Evolutionary conservation across 352 stramenopile genomes (phyloP).

Genomic region (Phytopythium mirpurense): DNA sequence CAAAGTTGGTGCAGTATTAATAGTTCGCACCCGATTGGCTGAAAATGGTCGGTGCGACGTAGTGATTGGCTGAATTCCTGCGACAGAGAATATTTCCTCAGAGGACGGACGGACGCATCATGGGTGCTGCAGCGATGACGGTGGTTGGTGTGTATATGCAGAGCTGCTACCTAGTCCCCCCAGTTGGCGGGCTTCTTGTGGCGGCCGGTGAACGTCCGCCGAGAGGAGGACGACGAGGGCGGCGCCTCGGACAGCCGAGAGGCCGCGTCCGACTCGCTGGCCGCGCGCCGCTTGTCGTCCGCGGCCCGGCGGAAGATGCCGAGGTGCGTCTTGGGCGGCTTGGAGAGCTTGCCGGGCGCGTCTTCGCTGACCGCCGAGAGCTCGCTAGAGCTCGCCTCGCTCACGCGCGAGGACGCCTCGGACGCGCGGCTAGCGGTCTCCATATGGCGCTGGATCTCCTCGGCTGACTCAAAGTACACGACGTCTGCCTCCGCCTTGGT

Average conservation of each 20-base stretch:
- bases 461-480: constrained; percentile 44
- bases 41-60: too few species aligned
- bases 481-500: constrained; percentile 20
- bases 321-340: constrained; percentile 24
- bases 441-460: constrained; percentile 25
- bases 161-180: constrained; percentile 56
- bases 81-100: too few species aligned
- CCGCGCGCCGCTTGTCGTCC: constrained; percentile 24
- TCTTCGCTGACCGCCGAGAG: constrained; percentile 34
- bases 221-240: constrained; percentile 6
- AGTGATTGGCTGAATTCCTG: too few species aligned
- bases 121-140: too few species aligned
- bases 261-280: constrained; percentile 25
- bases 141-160: not conserved
- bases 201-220: constrained; percentile 61
- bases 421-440: constrained; percentile 25
- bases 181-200: constrained; percentile 73
- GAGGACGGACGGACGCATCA: constrained; percentile 1
- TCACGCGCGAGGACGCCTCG: constrained; percentile 39
- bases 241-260: constrained; percentile 29
- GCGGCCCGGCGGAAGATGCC: constrained; percentile 34
- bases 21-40: too few species aligned
- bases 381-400: constrained; percentile 49
- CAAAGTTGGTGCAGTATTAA: too few species aligned
- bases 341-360: constrained; percentile 11